A percentile compares a stretch with the other conserved stretches of the same genome.
phyloP scores from a whole-genome alignment of 805 yeast species.

The Yarrowia sp. region DNA sequence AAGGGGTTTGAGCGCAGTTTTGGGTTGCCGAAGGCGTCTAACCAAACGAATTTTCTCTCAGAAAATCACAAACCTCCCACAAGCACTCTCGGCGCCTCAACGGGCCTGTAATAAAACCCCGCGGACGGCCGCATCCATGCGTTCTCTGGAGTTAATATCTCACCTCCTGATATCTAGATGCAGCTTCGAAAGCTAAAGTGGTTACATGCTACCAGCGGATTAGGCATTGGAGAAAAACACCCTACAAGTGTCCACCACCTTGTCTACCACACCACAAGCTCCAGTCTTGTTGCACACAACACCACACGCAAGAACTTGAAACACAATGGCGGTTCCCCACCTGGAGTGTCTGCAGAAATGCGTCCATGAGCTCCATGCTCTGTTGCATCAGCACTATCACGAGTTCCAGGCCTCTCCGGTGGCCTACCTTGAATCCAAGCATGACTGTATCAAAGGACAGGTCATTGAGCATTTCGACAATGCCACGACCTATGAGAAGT shows the following conservation, averaged over 20 bases:
- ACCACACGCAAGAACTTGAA: neutral
- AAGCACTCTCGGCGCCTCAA: too few species aligned
- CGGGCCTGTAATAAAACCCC: neutral
- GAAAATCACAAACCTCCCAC: too few species aligned
- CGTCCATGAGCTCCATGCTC: slow-evolving; percentile 28
- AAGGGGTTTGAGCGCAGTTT: neutral
- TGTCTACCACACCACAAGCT: neutral
- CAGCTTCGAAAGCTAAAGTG: slow-evolving; percentile 30
- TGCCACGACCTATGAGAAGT: slow-evolving; percentile 37
- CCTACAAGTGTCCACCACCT: too few species aligned
- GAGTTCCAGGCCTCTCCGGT: slow-evolving; percentile 38
- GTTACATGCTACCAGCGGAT: neutral
- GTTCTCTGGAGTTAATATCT: slow-evolving; percentile 31
- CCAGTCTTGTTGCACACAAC: neutral
- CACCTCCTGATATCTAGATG: slow-evolving; percentile 33
- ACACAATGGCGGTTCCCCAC: slow-evolving; percentile 12
- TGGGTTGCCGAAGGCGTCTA: neutral
- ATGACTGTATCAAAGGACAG: neutral
- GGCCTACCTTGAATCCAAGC: slow-evolving; percentile 13
- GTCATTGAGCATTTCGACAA: slow-evolving; percentile 33
- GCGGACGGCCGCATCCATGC: slow-evolving; percentile 22
- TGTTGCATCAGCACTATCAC: slow-evolving; percentile 28
- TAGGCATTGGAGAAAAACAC: too few species aligned
- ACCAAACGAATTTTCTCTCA: neutral
- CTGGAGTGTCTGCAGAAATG: slow-evolving; percentile 22